A percentile compares a stretch with the other conserved stretches of the same genome.
Conservation (phyloP, 176 grass and related monocot genomes). For the Bothriochloa decipiens region DNA sequence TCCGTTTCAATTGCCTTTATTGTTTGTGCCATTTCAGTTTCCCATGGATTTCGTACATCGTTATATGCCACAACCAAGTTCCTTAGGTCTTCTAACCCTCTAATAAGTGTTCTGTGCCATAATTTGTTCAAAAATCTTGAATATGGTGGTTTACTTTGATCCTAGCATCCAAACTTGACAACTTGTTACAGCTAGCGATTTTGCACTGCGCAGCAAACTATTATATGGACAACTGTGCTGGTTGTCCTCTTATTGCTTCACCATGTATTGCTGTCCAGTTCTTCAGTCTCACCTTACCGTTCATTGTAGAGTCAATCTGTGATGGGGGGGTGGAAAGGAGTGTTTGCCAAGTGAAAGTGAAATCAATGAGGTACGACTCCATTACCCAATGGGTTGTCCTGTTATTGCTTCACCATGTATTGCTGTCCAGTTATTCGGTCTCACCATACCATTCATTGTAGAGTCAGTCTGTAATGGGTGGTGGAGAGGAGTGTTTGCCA, state of each 20-base stretch:
- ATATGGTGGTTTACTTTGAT: background rate
- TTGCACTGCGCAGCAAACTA: background rate
- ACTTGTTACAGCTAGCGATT: background rate
- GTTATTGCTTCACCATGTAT: background rate
- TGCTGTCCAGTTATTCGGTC: background rate
- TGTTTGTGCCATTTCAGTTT: background rate
- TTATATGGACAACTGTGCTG: no score
- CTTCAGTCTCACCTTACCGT: background rate
- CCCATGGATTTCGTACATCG: background rate
- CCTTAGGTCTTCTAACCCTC: background rate
- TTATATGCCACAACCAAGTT: background rate
- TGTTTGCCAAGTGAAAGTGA: no score
- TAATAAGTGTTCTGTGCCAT: background rate
- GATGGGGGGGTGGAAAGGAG: background rate
- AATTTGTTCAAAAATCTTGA: background rate
- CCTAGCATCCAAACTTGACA: background rate
- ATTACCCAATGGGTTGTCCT: background rate
- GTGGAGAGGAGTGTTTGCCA: background rate
- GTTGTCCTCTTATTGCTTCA: background rate
- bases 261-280: background rate
- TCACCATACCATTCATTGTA: background rate
- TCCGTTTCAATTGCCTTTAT: background rate
- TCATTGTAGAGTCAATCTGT: background rate
- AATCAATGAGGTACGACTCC: background rate
- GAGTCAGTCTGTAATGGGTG: background rate